Evolutionary conservation across 2,329 filamentous ascomycete species (phyloP), one percentile per base, ranked within the genome.

Genomic region (Davidsoniella australis): DNA sequence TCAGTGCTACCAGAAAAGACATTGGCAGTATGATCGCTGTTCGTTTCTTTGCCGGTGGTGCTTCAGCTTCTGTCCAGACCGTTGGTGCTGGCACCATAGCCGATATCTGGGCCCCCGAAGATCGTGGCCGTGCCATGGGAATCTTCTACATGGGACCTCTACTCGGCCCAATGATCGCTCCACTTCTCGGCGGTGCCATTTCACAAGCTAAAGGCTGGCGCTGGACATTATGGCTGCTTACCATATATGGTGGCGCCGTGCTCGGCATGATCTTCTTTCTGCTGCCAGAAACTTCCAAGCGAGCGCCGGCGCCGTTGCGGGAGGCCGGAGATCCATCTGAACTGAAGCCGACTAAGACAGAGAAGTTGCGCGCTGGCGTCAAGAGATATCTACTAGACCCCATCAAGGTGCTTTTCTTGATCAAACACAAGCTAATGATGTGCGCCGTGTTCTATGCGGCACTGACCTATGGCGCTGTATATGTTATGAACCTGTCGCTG

Each of bases 71-170:
- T 1, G 85, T 88, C 0, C 85, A 89, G 61, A 81, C 85, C 6
- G 84, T 91, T 6, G 85, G 85, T 4, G 84, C 84, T 2, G 85
- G 85, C 5, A 88, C 85, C 2, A 84, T 91, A 51, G 79, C 85
- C 41, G 85, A 91, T 59, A 70, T 89, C 10, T 93, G 84, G 80
- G 80, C 85, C 55, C 63, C 77, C 0, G 70, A 67, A 45, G 80
- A 89, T 60, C 69, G 85, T 45, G 85, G 85, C 2, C 68, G 67
- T 14, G 85, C 85, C n/a, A 91, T 91, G 84, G 76, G 82, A 38
- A 65, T 84, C 39, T 91, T 89, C 63, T 91, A 88, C 57, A 70
- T 91, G 0, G 85, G 85, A 0, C 85, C 85, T 0, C 64, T 91
- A 7, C 72, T 78, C 45, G 85, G 84, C 0, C 85, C 85, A 0